Percentiles rank a stretch among this genome's conserved stretches.
Conservation (phyloP, 108 stramenopile species). For the Nitzschia sp. region DNA sequence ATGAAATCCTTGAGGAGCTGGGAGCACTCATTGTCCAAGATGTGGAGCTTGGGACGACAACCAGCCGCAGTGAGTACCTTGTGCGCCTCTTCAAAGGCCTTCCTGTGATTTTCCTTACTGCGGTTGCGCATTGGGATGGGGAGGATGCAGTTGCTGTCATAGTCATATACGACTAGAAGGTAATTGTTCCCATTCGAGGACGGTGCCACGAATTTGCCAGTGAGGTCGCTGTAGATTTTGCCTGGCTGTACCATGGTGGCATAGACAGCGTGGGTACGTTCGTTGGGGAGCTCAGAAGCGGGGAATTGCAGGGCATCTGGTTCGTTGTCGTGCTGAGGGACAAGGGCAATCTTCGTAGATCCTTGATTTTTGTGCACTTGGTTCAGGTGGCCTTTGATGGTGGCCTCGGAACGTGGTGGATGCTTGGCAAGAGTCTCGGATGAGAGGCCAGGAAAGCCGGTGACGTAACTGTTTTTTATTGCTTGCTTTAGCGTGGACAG, state of each 20-base stretch:
- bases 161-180: conserved; percentile 38
- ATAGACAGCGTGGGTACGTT: conserved; percentile 1
- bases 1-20: conserved; percentile 16
- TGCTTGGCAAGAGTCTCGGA: no score
- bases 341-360: conserved; percentile 20
- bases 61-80: conserved; percentile 36
- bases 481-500: conserved; percentile 13
- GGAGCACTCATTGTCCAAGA: no score
- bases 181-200: conserved; percentile 26
- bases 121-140: conserved; percentile 24
- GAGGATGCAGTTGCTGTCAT: no score
- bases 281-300: background rate
- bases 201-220: conserved; percentile 27
- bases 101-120: background rate
- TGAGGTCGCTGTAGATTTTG: conserved; percentile 13
- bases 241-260: conserved; percentile 9
- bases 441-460: conserved; percentile 27
- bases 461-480: conserved; percentile 5
- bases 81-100: conserved; percentile 24
- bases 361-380: conserved; percentile 8
- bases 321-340: background rate
- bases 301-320: background rate
- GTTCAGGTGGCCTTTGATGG: no score
- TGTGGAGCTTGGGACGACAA: no score
- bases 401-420: no score